phyloP scores from a whole-genome alignment of 176 grass and related monocot species.

The Phragmites australis region DNA sequence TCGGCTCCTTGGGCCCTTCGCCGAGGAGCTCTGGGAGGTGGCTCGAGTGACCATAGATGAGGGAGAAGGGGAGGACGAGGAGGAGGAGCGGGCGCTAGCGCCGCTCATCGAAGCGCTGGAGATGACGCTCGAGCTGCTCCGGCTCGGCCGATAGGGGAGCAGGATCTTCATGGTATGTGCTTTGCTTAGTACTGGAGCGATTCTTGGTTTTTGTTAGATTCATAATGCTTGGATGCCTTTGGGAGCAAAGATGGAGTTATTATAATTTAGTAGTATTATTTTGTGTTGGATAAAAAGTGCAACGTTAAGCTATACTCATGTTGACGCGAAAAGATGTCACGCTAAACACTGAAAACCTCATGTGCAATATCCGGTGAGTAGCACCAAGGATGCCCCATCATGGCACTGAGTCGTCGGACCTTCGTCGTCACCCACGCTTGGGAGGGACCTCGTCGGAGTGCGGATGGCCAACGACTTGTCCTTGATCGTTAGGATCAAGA shows the following conservation, averaged over 20 bases:
- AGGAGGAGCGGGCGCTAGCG: slow-evolving; percentile 35
- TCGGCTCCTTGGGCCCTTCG: slow-evolving; percentile 72
- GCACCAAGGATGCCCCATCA: no score
- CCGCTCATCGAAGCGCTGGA: slow-evolving; percentile 58
- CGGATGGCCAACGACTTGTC: no score
- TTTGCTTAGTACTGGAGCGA: no score
- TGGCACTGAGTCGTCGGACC: no score
- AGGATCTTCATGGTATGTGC: slow-evolving; percentile 74
- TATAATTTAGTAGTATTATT: neutral
- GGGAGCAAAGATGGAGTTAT: neutral
- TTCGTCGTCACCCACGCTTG: no score
- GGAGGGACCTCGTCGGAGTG: no score
- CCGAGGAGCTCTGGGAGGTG: slow-evolving; percentile 70
- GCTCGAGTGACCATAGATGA: neutral
- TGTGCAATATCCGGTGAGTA: no score
- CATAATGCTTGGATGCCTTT: neutral
- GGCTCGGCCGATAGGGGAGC: slow-evolving; percentile 63
- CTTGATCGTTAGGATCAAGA: no score
- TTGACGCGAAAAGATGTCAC: no score
- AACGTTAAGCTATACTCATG: neutral
- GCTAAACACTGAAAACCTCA: no score
- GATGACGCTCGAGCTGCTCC: slow-evolving; percentile 52
- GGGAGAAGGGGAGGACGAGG: no score
- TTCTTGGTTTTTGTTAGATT: slow-evolving; percentile 1
- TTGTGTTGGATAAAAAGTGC: neutral